Evolutionary conservation across 257 asterid genomes (phyloP).

Genomic region (Nicotiana paniculata): DNA sequence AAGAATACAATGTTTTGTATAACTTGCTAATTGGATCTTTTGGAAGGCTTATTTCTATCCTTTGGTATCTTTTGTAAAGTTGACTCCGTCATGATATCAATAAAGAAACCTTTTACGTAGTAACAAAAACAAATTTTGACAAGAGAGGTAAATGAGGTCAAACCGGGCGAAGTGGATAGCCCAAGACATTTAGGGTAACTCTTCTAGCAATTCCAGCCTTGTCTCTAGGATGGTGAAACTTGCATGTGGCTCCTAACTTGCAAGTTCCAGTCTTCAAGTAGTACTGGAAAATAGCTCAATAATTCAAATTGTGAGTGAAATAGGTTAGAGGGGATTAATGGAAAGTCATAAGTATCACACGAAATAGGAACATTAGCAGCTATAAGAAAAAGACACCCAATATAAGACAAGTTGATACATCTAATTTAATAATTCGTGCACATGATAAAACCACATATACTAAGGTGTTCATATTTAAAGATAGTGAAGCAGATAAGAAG

Average conservation of each 20-base stretch:
- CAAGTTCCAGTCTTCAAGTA: constrained; percentile 91
- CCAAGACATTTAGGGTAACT: constrained; percentile 77
- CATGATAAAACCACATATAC: too few relatives aligned
- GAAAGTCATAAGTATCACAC: not conserved
- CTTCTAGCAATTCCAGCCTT: constrained; percentile 84
- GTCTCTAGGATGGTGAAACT: constrained; percentile 87
- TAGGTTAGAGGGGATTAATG: not conserved
- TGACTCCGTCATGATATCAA: too few relatives aligned
- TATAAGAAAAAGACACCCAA: not conserved
- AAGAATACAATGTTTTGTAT: too few relatives aligned
- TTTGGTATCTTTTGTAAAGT: too few relatives aligned
- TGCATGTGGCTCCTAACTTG: constrained; percentile 89
- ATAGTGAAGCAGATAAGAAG: too few relatives aligned
- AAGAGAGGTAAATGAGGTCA: constrained; percentile 8
- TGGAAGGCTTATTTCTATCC: too few relatives aligned
- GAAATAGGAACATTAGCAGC: not conserved
- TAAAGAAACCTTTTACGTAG: not conserved
- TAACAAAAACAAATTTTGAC: not conserved
- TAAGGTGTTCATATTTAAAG: too few relatives aligned
- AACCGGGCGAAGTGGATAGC: constrained; percentile 95
- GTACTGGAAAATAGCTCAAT: constrained; percentile 37
- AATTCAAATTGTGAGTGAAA: not conserved
- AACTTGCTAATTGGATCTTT: too few relatives aligned
- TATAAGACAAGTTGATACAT: not conserved
- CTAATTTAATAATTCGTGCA: too few relatives aligned